Base-by-base conservation (phyloP, 2,329 filamentous ascomycete genomes). In the Botrytis hyacinthi region DNA sequence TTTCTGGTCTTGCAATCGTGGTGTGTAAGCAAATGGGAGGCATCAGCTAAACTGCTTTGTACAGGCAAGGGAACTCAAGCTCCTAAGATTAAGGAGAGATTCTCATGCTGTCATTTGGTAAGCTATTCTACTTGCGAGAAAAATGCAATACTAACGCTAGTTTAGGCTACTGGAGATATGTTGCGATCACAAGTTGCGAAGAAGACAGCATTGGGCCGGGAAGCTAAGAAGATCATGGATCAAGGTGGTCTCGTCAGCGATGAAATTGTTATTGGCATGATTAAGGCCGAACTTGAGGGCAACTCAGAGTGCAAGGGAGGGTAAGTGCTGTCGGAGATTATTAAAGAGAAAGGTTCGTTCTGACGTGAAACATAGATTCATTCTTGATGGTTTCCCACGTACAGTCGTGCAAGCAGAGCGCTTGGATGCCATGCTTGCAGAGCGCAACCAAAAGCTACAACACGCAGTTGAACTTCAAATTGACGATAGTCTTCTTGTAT, bases 191-290 rank as follows among this genome's bases (percentile, higher is more conserved):
- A 99, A 85, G 96, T 99, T 82, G 93, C 95, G 78, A 97, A 97
- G 86, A 98, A 98, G 91, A 99, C 96, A 73, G 85, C 93, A 74
- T 90, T 99, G 77, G 96, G 96, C 79, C 90, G 93, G 82, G 94
- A 98, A 87, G 96, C 96, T 78, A 99, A 99, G 91, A 98, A 98
- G 91, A 99, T 99, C 84, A 99, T 99, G 96, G 96, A 99, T 82
- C 92, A 95, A 83, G 96, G 96, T 80, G 95, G 95, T 79, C 90
- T 99, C 74, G 96, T 99, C 83, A 97, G 94, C 84, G 96, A 99
- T 84, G 95, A 98, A 83, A 99, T 99, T 82, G 95, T 99, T 89
- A 93, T 99, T 84, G 94, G 95, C 85, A 99, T 99, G 96, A 99
- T 99, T 87, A 95, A 96, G 90, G 93, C 92, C 83, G 95, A 99